phyloP scores from a whole-genome alignment of 495 filamentous ascomycete species.

The Pyrenopolyporus hunteri region DNA sequence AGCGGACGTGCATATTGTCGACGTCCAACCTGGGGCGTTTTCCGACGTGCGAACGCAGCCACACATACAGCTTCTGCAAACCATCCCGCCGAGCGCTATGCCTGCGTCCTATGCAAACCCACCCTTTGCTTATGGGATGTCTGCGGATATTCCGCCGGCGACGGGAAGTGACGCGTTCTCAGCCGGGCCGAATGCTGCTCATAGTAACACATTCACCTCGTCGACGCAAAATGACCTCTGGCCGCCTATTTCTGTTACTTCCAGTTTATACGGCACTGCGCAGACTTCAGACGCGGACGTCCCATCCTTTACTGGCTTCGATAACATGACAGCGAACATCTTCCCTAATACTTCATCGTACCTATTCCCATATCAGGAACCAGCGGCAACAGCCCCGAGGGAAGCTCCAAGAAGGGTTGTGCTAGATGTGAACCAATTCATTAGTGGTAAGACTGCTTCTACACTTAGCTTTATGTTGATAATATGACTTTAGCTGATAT shows the following conservation, averaged over 20 bases:
- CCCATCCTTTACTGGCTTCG: slow-evolving; percentile 30
- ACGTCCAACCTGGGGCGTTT: slow-evolving; percentile 48
- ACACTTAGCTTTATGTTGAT: background rate
- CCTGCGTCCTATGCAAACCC: background rate
- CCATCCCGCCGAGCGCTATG: slow-evolving; percentile 3
- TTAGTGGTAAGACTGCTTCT: slow-evolving; percentile 11
- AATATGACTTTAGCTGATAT: background rate
- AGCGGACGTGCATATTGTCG: slow-evolving; percentile 59
- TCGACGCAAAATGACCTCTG: slow-evolving; percentile 11
- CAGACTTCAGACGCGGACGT: background rate
- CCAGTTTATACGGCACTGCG: slow-evolving; percentile 7
- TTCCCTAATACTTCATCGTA: slow-evolving; percentile 28
- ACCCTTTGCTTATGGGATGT: background rate
- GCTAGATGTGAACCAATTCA: slow-evolving; percentile 39
- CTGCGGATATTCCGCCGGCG: background rate
- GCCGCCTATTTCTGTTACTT: slow-evolving; percentile 12
- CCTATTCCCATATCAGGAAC: slow-evolving; percentile 38
- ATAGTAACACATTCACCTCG: background rate
- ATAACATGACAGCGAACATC: slow-evolving; percentile 15
- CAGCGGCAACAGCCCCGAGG: background rate
- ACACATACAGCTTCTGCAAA: slow-evolving; percentile 12
- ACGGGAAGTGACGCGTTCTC: slow-evolving; percentile 2
- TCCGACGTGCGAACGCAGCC: slow-evolving; percentile 24
- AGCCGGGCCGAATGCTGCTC: background rate
- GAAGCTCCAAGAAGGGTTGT: slow-evolving; percentile 18